Percentiles rank a stretch among this genome's conserved stretches.
phyloP scores from a whole-genome alignment of 116 monocot species.

The Phalaenopsis hybrid region DNA sequence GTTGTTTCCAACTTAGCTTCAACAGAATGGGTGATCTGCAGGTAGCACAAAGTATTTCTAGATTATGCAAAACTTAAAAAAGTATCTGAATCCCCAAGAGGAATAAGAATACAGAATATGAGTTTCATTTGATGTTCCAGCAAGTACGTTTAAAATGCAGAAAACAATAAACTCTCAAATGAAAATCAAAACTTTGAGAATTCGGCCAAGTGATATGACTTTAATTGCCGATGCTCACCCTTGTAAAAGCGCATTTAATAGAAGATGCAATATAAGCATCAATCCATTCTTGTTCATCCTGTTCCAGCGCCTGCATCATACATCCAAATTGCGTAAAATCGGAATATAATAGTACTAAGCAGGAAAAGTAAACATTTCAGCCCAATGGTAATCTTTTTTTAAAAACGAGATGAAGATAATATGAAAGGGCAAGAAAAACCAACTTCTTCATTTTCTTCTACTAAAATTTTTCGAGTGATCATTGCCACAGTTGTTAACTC shows the following conservation, averaged over 20 bases:
- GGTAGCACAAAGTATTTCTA: not conserved
- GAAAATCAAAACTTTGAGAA: not conserved
- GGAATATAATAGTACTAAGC: not conserved
- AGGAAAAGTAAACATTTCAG: not conserved
- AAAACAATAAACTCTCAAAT: not conserved
- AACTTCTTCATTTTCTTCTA: conserved; percentile 84
- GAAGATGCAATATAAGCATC: conserved; percentile 78
- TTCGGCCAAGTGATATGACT: not conserved
- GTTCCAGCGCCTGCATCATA: conserved; percentile 30
- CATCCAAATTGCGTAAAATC: not conserved
- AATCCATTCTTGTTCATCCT: conserved; percentile 58
- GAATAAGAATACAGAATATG: not conserved
- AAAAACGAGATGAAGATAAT: not conserved
- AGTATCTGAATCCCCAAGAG: not conserved
- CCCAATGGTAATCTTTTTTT: not conserved
- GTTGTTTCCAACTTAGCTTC: conserved; percentile 56
- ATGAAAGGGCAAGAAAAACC: conserved; percentile 14
- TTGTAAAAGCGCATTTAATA: conserved; percentile 72
- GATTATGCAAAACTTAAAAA: not conserved
- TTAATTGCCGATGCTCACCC: conserved; percentile 28
- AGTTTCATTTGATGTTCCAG: not conserved
- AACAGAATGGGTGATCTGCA: conserved; percentile 49
- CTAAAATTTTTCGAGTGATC: conserved; percentile 59
- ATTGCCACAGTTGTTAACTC: conserved; percentile 67
- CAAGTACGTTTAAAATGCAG: not conserved